Conservation (phyloP, 306 rosid species). For the Nissolia schottii region DNA sequence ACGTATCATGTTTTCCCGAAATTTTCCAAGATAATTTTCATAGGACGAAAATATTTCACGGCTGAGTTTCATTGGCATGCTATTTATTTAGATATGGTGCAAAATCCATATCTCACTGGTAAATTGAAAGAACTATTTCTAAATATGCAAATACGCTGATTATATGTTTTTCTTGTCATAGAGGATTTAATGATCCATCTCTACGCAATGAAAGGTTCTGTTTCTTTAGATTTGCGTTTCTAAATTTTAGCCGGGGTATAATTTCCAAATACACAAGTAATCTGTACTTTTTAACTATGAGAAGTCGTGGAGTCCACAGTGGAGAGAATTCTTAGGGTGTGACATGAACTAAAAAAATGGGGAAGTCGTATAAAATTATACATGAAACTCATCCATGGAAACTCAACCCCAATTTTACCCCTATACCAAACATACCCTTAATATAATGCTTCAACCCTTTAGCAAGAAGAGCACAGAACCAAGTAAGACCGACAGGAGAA, state of each 20-base stretch:
- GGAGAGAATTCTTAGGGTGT: too few relatives aligned
- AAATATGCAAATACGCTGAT: not conserved
- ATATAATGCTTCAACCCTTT: constrained; percentile 27
- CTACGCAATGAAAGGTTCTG: too few relatives aligned
- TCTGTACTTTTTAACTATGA: not conserved
- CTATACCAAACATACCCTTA: too few relatives aligned
- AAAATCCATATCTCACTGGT: not conserved
- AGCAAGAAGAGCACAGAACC: constrained; percentile 42
- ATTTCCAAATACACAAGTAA: not conserved
- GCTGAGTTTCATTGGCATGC: too few relatives aligned
- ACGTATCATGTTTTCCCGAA: not conserved
- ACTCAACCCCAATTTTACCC: too few relatives aligned
- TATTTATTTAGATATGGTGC: too few relatives aligned
- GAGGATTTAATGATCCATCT: not conserved
- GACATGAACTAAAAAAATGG: too few relatives aligned
- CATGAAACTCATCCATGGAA: too few relatives aligned
- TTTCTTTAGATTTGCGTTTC: not conserved
- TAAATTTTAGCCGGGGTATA: not conserved
- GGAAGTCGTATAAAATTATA: too few relatives aligned
- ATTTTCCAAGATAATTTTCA: not conserved
- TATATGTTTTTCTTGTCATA: not conserved
- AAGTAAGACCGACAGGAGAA: constrained; percentile 48
- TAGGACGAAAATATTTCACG: too few relatives aligned
- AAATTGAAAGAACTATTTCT: not conserved
- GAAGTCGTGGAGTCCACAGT: not conserved